Conservation (phyloP, 2,329 filamentous ascomycete species). For the Chaetomium strumarium region DNA sequence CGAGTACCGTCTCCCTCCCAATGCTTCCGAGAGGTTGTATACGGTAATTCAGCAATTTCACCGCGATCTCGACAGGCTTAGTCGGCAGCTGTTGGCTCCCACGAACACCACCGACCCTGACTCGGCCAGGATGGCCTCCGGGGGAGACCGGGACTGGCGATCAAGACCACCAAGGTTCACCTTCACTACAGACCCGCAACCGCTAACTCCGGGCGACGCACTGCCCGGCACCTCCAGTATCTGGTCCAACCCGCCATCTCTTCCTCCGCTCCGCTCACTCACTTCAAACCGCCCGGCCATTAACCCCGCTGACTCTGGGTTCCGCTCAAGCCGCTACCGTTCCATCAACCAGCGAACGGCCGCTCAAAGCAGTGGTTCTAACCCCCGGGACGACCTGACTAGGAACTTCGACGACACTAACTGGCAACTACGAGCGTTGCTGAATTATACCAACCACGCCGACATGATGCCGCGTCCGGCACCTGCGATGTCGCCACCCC, state of each 20-base stretch:
- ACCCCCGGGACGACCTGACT: slow-evolving; percentile 33
- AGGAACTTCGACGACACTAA: slow-evolving; percentile 39
- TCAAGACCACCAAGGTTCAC: slow-evolving; percentile 21
- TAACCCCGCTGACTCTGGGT: slow-evolving; percentile 20
- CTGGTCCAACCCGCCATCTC: slow-evolving; percentile 25
- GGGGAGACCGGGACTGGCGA: slow-evolving; percentile 31
- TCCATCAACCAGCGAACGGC: slow-evolving; percentile 20
- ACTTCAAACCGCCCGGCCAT: slow-evolving; percentile 26
- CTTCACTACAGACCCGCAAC: slow-evolving; percentile 32
- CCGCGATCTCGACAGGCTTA: slow-evolving; percentile 25
- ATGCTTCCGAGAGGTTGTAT: slow-evolving; percentile 39
- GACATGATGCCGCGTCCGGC: slow-evolving; percentile 29
- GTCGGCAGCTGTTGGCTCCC: slow-evolving; percentile 7
- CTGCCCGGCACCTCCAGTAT: slow-evolving; percentile 21
- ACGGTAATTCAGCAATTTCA: slow-evolving; percentile 38
- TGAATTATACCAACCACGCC: slow-evolving; percentile 31
- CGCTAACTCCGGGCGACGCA: slow-evolving; percentile 15
- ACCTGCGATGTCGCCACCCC: slow-evolving; percentile 31
- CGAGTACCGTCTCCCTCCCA: slow-evolving; percentile 35
- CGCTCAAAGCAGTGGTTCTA: not conserved
- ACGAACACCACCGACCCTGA: slow-evolving; percentile 17
- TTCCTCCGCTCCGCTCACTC: slow-evolving; percentile 35
- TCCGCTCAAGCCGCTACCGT: slow-evolving; percentile 24
- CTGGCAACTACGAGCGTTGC: slow-evolving; percentile 38
- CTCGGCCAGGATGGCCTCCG: slow-evolving; percentile 32